A percentile compares a stretch with the other conserved stretches of the same genome.
Conservation (phyloP, 768 basidiomycete genomes). For the Mycena olivaceomarginata region DNA sequence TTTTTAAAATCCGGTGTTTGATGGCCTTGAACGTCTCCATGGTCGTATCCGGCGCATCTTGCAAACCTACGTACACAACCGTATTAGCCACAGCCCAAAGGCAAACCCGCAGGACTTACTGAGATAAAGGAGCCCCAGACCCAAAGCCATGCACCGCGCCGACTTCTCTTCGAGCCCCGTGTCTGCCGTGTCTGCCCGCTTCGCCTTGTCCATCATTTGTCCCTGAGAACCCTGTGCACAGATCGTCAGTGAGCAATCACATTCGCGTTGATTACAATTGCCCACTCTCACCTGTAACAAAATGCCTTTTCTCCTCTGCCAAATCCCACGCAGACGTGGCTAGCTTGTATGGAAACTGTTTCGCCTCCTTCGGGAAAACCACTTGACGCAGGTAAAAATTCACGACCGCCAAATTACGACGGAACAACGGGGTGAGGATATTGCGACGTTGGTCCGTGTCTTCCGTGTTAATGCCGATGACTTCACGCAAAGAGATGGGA, state of each 20-base stretch:
- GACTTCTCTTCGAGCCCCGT: no score
- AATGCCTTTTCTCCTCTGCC: constrained; percentile 46
- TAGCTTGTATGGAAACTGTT: constrained; percentile 67
- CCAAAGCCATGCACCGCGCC: no score
- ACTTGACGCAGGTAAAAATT: constrained; percentile 67
- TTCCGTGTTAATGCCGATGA: constrained; percentile 64
- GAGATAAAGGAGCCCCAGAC: no score
- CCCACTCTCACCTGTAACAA: constrained; percentile 17
- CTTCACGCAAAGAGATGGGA: constrained; percentile 53
- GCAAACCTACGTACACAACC: no score
- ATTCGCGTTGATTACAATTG: not conserved
- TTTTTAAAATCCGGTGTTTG: no score
- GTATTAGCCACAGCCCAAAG: no score
- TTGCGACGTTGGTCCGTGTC: constrained; percentile 56
- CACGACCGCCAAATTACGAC: constrained; percentile 58
- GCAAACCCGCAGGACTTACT: no score
- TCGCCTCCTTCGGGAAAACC: constrained; percentile 71
- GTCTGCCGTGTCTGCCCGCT: no score
- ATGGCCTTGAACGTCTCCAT: no score
- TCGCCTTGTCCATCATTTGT: constrained; percentile 71
- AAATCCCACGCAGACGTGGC: constrained; percentile 73
- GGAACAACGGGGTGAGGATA: constrained; percentile 57
- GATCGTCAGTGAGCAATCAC: not conserved
- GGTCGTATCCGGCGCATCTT: no score
- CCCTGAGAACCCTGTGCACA: constrained; percentile 69